Base-by-base conservation (phyloP, 176 grass and related monocot genomes). In the Aegilops tauschii region DNA sequence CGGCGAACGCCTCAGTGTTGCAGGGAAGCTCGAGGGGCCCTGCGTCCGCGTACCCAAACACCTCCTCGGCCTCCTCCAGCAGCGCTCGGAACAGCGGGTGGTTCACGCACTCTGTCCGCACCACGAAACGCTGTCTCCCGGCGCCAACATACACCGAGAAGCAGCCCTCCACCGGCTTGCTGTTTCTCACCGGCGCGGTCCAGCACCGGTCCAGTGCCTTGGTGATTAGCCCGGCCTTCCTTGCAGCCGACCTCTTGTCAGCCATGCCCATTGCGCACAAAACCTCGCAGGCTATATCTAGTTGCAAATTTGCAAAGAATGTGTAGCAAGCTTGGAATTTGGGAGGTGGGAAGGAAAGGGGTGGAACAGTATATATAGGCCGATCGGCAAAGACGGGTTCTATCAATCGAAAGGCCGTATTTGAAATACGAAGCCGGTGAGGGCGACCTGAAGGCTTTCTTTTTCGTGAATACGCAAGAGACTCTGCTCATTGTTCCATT, bases 1-100 rank as follows among this genome's bases (percentile, higher is more conserved):
- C 52, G 3, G 69, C 42, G 36, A 94, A 91, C 58, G 61, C 83
- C 7, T 14, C 61, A 34, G 83, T 84, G 58, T 87, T 59, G 58
- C 87, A 91, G 1, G 84, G 92, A 40, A 94, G 87, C 89, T 89
- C 77, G 64, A 94, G 69, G 8, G 92, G 92, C 3, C 92, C 84
- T 14, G 69, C 83, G 1, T 28, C 39, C 3, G 81, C 31, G 34
- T 86, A 88, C 36, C 86, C 61, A 81, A 85, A 86, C n/a, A 14
- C 87, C 84, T 76, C 82, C 87, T 89, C 87, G 9, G 87, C 89
- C 69, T 94, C 81, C 61, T 94, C 92, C 83, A 94, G 77, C 78
- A 94, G 71, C 35, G 28, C 50, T 69, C 44, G 82, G 87, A 94
- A 94, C 76, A 91, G 84, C 8, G 84, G 86, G 92, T 94, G 87